phyloP scores from a whole-genome alignment of 208 protist species.

The Herpetomonas tarakana region DNA sequence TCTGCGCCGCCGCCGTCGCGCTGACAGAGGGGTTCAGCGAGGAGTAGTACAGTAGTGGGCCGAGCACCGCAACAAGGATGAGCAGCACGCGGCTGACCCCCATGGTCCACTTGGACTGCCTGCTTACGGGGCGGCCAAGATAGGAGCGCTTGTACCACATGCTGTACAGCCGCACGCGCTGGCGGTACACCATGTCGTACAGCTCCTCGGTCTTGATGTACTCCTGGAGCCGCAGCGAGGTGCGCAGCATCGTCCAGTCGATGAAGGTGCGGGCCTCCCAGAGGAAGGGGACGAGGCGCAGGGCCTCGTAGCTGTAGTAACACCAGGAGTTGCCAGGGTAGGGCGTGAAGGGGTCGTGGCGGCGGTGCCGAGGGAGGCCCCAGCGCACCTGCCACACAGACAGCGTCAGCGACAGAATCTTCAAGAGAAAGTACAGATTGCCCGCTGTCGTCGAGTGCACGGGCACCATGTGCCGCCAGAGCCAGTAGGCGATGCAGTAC shows the following conservation, averaged over 20 bases:
- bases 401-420: constrained; percentile 35
- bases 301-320: constrained; percentile 38
- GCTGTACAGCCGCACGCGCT: constrained; percentile 24
- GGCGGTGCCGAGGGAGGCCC: constrained; percentile 58
- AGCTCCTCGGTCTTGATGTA: constrained; percentile 85
- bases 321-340: constrained; percentile 29
- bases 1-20: constrained; percentile 36
- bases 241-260: constrained; percentile 74
- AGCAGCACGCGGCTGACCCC: constrained; percentile 49
- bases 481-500: constrained; percentile 50
- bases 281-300: constrained; percentile 69
- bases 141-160: constrained; percentile 8
- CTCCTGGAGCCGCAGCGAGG: constrained; percentile 57
- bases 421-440: constrained; percentile 50
- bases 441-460: constrained; percentile 17
- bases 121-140: constrained; percentile 34
- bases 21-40: constrained; percentile 75
- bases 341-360: constrained; percentile 59
- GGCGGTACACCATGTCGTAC: constrained; percentile 49
- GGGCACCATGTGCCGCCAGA: constrained; percentile 40
- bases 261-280: constrained; percentile 71
- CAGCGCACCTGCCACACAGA: constrained; percentile 53
- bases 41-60: constrained; percentile 85
- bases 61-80: constrained; percentile 62
- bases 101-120: constrained; percentile 27